A percentile compares a stretch with the other conserved stretches of the same genome.
These are phyloP conservation scores for Herpotrichia juniperi DNA, from an alignment of 2,329 filamentous ascomycete genomes.

Conservation along the genomic window DNA sequence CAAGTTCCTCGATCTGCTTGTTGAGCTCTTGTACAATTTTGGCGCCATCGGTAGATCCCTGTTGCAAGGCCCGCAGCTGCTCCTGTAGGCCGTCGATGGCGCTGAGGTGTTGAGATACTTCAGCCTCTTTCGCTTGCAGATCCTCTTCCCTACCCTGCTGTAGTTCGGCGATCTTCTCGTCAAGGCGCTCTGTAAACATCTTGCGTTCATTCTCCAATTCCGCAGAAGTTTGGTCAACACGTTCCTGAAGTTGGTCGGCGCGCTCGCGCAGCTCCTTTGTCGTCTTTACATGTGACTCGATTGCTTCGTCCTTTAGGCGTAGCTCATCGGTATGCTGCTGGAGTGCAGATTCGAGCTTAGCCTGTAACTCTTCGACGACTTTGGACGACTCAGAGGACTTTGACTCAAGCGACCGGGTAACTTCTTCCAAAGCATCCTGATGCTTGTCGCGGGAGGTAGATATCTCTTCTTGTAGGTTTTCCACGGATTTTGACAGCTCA, in stretches of 20 bases:
- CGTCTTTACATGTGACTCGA: constrained; percentile 29
- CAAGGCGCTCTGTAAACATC: constrained; percentile 29
- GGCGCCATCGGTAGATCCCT: constrained; percentile 40
- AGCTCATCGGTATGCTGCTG: constrained; percentile 42
- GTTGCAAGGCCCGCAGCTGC: constrained; percentile 38
- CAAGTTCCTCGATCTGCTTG: constrained; percentile 38
- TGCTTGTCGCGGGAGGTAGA: constrained; percentile 28
- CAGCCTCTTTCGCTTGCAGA: constrained; percentile 32
- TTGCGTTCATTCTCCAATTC: constrained; percentile 37
- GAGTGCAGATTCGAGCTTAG: constrained; percentile 32
- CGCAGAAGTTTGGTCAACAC: constrained; percentile 32
- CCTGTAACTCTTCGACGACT: constrained; percentile 39
- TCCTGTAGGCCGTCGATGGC: constrained; percentile 41
- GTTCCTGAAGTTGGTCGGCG: constrained; percentile 32
- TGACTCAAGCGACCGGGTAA: constrained; percentile 29
- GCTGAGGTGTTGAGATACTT: constrained; percentile 35
- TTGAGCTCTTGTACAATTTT: constrained; percentile 37
- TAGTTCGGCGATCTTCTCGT: constrained; percentile 35
- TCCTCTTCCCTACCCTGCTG: constrained; percentile 30
- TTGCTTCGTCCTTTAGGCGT: constrained; percentile 36
- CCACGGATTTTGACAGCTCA: constrained; percentile 31
- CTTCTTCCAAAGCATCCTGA: constrained; percentile 29
- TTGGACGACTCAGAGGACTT: constrained; percentile 38
- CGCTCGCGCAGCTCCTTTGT: constrained; percentile 33
- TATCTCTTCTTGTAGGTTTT: constrained; percentile 30